Evolutionary conservation across 164 flowering plant genomes (phyloP).

Genomic region (Annona squamosa): DNA sequence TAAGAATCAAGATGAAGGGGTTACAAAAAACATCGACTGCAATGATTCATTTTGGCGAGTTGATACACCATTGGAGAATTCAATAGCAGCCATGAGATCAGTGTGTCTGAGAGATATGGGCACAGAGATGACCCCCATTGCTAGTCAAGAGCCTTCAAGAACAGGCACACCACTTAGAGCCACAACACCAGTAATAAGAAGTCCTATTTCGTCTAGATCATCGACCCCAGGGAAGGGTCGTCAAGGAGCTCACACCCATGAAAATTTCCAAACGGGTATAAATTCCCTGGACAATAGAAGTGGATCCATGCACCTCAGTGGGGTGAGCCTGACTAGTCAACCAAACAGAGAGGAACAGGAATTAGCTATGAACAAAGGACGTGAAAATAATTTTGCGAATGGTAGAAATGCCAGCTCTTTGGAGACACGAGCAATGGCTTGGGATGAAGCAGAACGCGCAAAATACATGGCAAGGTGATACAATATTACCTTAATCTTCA

Average conservation of each 20-base stretch:
- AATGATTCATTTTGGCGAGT: slow-evolving; percentile 60
- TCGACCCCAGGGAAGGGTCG: slow-evolving; percentile 56
- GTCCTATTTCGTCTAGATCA: slow-evolving; percentile 71
- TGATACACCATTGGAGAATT: slow-evolving; percentile 32
- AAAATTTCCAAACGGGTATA: slow-evolving; percentile 23
- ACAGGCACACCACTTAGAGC: slow-evolving; percentile 77
- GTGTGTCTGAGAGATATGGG: slow-evolving; percentile 93
- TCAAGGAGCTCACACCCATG: slow-evolving; percentile 29
- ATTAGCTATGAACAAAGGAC: slow-evolving; percentile 10
- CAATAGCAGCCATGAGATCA: slow-evolving; percentile 45
- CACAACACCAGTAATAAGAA: slow-evolving; percentile 52
- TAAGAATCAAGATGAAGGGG: slow-evolving; percentile 29
- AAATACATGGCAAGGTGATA: slow-evolving; percentile 84
- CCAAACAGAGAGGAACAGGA: slow-evolving; percentile 29
- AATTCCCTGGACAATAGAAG: slow-evolving; percentile 26
- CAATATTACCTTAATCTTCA: neutral
- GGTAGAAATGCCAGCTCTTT: slow-evolving; percentile 37
- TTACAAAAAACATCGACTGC: slow-evolving; percentile 65
- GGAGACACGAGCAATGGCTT: slow-evolving; percentile 74
- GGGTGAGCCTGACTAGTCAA: slow-evolving; percentile 22
- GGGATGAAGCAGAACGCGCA: slow-evolving; percentile 98
- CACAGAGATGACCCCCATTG: slow-evolving; percentile 94
- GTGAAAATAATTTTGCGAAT: slow-evolving; percentile 26
- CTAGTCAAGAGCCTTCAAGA: slow-evolving; percentile 92
- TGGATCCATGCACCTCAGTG: slow-evolving; percentile 13